Percentiles rank a stretch among this genome's conserved stretches.
Conservation (phyloP, 495 filamentous ascomycete species). For the Neurospora sp. region DNA sequence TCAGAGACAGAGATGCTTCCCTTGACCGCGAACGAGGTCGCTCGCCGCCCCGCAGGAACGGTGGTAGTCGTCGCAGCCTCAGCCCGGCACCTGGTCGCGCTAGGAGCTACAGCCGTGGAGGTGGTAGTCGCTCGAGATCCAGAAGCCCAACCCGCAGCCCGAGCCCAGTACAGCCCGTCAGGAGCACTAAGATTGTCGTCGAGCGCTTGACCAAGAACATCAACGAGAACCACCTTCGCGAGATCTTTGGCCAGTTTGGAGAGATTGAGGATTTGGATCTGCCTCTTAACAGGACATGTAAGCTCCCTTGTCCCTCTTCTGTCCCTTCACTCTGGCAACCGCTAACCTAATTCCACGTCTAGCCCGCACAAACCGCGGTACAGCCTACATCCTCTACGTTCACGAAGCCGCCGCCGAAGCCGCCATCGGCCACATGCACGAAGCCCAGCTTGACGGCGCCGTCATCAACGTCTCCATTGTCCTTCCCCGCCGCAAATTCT, state of each 20-base stretch:
- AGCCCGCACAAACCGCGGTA: constrained; percentile 88
- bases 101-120: constrained; percentile 22
- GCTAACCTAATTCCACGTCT: constrained; percentile 8
- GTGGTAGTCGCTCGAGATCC: constrained; percentile 13
- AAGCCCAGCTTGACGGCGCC: constrained; percentile 86
- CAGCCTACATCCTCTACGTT: constrained; percentile 84
- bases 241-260: constrained; percentile 89
- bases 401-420: constrained; percentile 70
- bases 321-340: not conserved
- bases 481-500: constrained; percentile 64
- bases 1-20: not conserved
- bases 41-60: constrained; percentile 22
- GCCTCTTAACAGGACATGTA: constrained; percentile 81
- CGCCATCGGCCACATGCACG: constrained; percentile 96
- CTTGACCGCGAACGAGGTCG: constrained; percentile 10
- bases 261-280: constrained; percentile 78
- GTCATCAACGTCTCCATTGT: constrained; percentile 89
- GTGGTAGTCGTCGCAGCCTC: constrained; percentile 10
- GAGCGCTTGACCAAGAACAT: constrained; percentile 97
- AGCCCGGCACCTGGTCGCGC: constrained; percentile 11
- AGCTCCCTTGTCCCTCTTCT: constrained; percentile 13
- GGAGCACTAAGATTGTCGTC: constrained; percentile 63
- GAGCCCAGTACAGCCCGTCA: constrained; percentile 6
- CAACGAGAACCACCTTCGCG: constrained; percentile 72
- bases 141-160: constrained; percentile 26